phyloP scores from a whole-genome alignment of 2,329 filamentous ascomycete genomes.

The Venturia carpophila region DNA sequence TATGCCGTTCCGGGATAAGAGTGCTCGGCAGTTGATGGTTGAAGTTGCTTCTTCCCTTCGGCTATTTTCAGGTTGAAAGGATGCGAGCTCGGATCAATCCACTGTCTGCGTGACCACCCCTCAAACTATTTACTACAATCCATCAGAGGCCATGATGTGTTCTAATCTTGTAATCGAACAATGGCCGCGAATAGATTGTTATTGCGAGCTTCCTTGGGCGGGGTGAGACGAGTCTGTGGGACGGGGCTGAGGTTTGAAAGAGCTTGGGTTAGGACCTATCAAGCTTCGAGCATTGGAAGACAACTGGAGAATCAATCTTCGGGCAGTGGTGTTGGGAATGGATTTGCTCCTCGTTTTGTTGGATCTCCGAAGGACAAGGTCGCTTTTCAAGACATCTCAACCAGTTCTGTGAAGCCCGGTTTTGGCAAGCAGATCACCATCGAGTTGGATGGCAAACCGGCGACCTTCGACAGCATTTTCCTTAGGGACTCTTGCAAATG shows the following conservation, averaged over 20 bases:
- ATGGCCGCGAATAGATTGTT: background rate
- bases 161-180: background rate
- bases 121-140: background rate
- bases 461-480: conserved; percentile 24
- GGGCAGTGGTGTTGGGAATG: background rate
- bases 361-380: background rate
- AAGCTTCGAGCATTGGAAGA: conserved; percentile 2
- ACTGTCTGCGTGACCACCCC: conserved; percentile 3
- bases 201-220: background rate
- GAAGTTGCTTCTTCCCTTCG: conserved; percentile 8
- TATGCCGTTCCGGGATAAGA: background rate
- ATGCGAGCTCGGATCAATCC: conserved; percentile 4
- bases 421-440: conserved; percentile 9
- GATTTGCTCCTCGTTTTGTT: background rate
- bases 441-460: conserved; percentile 19
- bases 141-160: background rate
- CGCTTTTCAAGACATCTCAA: background rate
- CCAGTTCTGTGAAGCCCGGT: background rate
- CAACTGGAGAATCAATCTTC: conserved; percentile 7
- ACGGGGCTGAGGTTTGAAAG: background rate
- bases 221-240: background rate
- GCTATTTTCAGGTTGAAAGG: background rate
- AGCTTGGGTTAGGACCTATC: conserved; percentile 1
- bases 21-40: conserved; percentile 1
- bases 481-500: conserved; percentile 55